phyloP scores from a whole-genome alignment of 306 rosid species.

The Fagus crenata region DNA sequence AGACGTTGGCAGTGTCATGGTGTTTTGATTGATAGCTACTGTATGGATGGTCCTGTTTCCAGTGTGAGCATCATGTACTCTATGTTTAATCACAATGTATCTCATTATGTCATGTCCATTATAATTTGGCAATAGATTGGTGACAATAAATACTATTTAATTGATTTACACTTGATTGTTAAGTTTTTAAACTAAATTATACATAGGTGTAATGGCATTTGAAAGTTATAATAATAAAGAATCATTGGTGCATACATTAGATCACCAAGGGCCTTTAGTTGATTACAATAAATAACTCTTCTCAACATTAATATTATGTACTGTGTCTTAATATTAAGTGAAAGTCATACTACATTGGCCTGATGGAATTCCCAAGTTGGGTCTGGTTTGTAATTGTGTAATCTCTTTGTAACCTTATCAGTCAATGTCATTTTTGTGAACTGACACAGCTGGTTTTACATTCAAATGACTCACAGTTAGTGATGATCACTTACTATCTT shows the following conservation, averaged over 20 bases:
- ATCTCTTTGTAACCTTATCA: too few relatives aligned
- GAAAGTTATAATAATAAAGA: neutral
- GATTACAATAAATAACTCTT: neutral
- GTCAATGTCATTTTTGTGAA: neutral
- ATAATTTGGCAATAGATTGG: neutral
- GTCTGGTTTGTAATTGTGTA: neutral
- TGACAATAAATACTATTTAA: too few relatives aligned
- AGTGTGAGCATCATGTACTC: neutral
- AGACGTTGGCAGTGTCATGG: neutral
- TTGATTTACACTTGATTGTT: too few relatives aligned
- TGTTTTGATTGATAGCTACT: neutral
- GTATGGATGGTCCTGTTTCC: neutral
- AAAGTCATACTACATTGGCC: neutral
- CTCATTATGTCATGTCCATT: neutral
- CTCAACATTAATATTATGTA: neutral
- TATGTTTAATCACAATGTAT: neutral
- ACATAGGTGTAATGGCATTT: too few relatives aligned
- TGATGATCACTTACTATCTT: neutral
- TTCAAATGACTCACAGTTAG: neutral
- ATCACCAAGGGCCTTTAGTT: too few relatives aligned
- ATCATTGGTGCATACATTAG: neutral
- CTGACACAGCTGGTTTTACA: neutral
- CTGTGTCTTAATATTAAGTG: neutral
- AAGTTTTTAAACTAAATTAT: too few relatives aligned
- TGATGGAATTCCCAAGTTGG: neutral